Percentiles rank a stretch among this genome's conserved stretches.
phyloP scores from a whole-genome alignment of 2,329 filamentous ascomycete species.

The Geosmithia putterillii region DNA sequence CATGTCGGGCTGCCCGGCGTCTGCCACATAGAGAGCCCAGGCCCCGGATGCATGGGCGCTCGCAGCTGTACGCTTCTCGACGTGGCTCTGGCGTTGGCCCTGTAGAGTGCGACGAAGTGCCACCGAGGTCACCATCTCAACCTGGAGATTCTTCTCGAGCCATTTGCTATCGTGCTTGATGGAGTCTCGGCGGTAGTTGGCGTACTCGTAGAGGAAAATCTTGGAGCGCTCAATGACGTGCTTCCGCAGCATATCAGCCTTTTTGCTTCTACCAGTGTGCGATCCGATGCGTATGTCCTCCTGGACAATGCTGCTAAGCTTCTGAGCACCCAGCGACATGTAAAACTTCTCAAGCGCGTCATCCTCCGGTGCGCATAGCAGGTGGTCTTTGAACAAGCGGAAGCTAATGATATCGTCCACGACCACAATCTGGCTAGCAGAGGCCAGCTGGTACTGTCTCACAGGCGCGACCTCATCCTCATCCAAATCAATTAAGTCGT shows the following conservation, averaged over 20 bases:
- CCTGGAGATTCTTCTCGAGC: slow-evolving; percentile 74
- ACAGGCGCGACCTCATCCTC: slow-evolving; percentile 50
- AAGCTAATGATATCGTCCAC: slow-evolving; percentile 85
- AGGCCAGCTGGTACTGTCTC: slow-evolving; percentile 67
- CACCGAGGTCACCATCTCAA: slow-evolving; percentile 69
- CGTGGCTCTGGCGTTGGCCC: slow-evolving; percentile 56
- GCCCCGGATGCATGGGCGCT: slow-evolving; percentile 39
- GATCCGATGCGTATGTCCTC: slow-evolving; percentile 64
- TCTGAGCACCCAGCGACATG: slow-evolving; percentile 62
- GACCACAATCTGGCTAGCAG: slow-evolving; percentile 61
- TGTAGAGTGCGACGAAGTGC: slow-evolving; percentile 65
- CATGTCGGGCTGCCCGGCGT: slow-evolving; percentile 57
- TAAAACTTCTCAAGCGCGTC: slow-evolving; percentile 81
- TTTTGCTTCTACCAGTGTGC: slow-evolving; percentile 51
- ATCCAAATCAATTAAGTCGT: slow-evolving; percentile 34
- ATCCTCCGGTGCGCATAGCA: slow-evolving; percentile 84
- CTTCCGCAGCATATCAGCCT: slow-evolving; percentile 59
- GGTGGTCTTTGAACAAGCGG: slow-evolving; percentile 70
- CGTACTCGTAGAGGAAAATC: slow-evolving; percentile 72
- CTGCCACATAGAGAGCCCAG: slow-evolving; percentile 65
- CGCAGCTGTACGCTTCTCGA: slow-evolving; percentile 64
- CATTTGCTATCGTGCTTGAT: slow-evolving; percentile 81
- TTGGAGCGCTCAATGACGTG: slow-evolving; percentile 80
- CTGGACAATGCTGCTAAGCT: slow-evolving; percentile 65
- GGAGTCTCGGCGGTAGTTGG: slow-evolving; percentile 58